A percentile compares a stretch with the other conserved stretches of the same genome.
Evolutionary conservation across 2,329 filamentous ascomycete genomes (phyloP).

Genomic region (Monilinia polystroma): DNA sequence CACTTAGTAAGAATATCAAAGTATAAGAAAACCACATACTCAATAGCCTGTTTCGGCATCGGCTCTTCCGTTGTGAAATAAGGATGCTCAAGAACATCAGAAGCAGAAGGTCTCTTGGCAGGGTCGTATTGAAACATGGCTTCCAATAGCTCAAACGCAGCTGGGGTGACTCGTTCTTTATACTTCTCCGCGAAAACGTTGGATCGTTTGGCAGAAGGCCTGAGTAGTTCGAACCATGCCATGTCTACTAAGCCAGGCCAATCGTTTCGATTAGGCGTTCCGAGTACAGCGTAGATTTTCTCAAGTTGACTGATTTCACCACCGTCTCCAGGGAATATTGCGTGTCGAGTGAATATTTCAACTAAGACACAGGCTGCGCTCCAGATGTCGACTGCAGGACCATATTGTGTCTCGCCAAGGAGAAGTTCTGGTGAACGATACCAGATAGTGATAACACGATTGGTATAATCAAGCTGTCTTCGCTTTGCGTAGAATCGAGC

Average conservation of each 20-base stretch:
- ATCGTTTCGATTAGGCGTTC: constrained; percentile 77
- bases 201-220: constrained; percentile 70
- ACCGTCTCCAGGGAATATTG: constrained; percentile 93
- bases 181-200: constrained; percentile 83
- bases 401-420: constrained; percentile 86
- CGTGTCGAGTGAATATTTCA: constrained; percentile 90
- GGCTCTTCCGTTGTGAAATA: constrained; percentile 89
- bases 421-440: constrained; percentile 90
- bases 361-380: constrained; percentile 95
- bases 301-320: constrained; percentile 95
- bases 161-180: constrained; percentile 69
- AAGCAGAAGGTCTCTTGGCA: constrained; percentile 74
- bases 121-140: constrained; percentile 92
- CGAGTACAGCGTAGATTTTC: constrained; percentile 91
- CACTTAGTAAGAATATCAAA: background rate
- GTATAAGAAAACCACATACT: constrained; percentile 56
- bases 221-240: constrained; percentile 93
- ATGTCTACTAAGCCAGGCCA: constrained; percentile 93
- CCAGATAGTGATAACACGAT: constrained; percentile 98
- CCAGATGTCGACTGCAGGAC: constrained; percentile 91
- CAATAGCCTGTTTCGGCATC: constrained; percentile 69
- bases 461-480: constrained; percentile 91
- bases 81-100: constrained; percentile 78
- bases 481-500: constrained; percentile 95
- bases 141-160: constrained; percentile 77